Conservation (phyloP, 1,284 basidiomycete genomes). For the Ustilago tritici region DNA sequence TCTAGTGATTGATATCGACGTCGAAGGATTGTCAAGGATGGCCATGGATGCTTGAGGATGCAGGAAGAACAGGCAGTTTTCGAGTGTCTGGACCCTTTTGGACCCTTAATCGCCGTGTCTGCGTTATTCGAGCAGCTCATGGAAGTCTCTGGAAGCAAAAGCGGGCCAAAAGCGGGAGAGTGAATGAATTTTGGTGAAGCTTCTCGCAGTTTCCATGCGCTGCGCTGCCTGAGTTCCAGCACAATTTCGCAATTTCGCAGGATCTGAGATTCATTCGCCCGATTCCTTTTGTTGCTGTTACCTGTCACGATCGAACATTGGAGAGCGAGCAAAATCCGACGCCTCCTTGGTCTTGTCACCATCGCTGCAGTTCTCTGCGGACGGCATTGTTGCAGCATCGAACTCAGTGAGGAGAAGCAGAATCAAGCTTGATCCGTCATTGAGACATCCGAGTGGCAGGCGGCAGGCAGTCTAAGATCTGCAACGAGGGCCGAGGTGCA, state of each 20-base stretch:
- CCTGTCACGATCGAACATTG: too few species aligned
- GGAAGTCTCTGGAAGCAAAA: conserved; percentile 17
- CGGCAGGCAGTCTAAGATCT: not conserved
- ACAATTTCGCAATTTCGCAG: not conserved
- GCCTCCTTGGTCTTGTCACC: too few species aligned
- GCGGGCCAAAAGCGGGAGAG: not conserved
- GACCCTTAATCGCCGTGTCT: not conserved
- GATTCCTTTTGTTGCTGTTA: not conserved
- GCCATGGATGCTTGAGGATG: conserved; percentile 20
- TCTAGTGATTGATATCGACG: conserved; percentile 6
- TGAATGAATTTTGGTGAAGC: conserved; percentile 3
- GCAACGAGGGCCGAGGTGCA: conserved; percentile 15
- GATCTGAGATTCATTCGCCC: not conserved
- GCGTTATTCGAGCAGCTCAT: conserved; percentile 5
- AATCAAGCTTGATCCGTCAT: not conserved
- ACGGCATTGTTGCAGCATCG: too few species aligned
- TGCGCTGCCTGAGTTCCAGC: not conserved
- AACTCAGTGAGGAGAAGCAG: too few species aligned
- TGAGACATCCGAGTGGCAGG: not conserved
- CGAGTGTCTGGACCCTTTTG: conserved; percentile 15
- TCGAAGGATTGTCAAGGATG: conserved; percentile 13
- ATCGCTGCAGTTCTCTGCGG: too few species aligned
- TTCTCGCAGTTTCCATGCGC: conserved; percentile 30
- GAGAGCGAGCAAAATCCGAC: too few species aligned
- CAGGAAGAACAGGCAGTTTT: conserved; percentile 20